phyloP scores from a whole-genome alignment of 345 rosid genomes.

The Litchi chinensis region DNA sequence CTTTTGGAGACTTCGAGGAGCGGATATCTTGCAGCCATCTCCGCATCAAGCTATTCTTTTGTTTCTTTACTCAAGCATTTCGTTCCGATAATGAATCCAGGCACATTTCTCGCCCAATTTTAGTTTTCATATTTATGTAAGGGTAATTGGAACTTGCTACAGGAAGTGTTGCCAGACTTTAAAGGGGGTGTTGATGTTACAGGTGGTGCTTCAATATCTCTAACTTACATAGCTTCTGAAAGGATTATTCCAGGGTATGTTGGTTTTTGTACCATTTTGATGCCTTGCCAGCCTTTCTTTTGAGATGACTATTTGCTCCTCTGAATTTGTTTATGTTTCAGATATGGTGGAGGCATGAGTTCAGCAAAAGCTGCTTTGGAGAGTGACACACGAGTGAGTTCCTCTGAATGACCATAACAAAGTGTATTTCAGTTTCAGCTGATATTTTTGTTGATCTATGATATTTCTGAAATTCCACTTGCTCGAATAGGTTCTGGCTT shows the following conservation, averaged over 20 bases:
- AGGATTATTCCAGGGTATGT: constrained; percentile 89
- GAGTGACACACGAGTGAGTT: constrained; percentile 81
- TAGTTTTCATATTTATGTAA: not conserved
- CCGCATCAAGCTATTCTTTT: constrained; percentile 91
- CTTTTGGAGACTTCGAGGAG: constrained; percentile 86
- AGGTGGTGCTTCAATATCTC: constrained; percentile 51
- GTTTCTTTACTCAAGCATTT: constrained; percentile 84
- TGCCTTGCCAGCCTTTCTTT: not conserved
- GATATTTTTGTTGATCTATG: not conserved
- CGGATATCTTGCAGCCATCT: constrained; percentile 85
- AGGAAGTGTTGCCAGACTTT: not conserved
- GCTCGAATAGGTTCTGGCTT: constrained; percentile 59
- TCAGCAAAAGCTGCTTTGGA: constrained; percentile 97
- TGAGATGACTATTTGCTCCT: not conserved
- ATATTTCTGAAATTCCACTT: not conserved
- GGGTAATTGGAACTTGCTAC: not conserved
- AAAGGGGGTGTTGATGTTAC: constrained; percentile 15
- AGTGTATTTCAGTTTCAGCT: not conserved
- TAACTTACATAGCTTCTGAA: constrained; percentile 93
- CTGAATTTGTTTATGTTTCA: constrained; percentile 26
- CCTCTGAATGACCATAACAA: not conserved
- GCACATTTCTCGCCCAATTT: constrained; percentile 33
- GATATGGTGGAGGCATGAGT: constrained; percentile 99
- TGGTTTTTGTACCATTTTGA: not conserved
- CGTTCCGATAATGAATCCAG: constrained; percentile 89